These are phyloP conservation scores for Pseudevernia furfuracea DNA, from an alignment of 495 filamentous ascomycete genomes.

Conservation along the genomic window DNA sequence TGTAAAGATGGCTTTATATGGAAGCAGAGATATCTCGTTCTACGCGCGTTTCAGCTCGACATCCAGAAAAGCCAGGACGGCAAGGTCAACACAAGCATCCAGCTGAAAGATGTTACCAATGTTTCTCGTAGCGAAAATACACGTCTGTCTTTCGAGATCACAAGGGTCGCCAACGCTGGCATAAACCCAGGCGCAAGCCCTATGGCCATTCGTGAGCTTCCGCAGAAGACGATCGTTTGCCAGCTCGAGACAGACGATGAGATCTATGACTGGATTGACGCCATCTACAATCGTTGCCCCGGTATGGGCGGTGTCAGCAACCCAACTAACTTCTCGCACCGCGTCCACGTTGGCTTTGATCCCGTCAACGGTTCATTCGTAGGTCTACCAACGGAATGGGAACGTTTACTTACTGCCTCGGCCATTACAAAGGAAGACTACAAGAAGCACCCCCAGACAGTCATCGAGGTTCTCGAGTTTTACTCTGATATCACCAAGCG, in stretches of 20 bases:
- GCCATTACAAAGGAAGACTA: constrained; percentile 98
- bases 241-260: constrained; percentile 91
- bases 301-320: constrained; percentile 98
- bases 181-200: constrained; percentile 50
- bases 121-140: constrained; percentile 81
- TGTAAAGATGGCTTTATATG: constrained; percentile 87
- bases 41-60: constrained; percentile 82
- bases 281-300: constrained; percentile 90
- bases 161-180: constrained; percentile 56
- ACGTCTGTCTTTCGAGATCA: constrained; percentile 86
- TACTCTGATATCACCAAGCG: constrained; percentile 92
- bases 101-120: constrained; percentile 73
- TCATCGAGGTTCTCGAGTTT: constrained; percentile 94
- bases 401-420: constrained; percentile 85
- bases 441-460: constrained; percentile 94
- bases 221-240: constrained; percentile 72
- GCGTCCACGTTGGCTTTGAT: constrained; percentile 96
- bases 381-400: constrained; percentile 91
- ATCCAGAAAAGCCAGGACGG: constrained; percentile 84
- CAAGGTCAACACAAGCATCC: constrained; percentile 72
- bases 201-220: constrained; percentile 55
- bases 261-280: constrained; percentile 96
- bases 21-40: constrained; percentile 80
- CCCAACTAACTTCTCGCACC: constrained; percentile 92
- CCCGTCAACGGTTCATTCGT: constrained; percentile 87